Evolutionary conservation across 2,329 filamentous ascomycete species (phyloP), one percentile per base, ranked within the genome.

Genomic region (Beauveria sp.): DNA sequence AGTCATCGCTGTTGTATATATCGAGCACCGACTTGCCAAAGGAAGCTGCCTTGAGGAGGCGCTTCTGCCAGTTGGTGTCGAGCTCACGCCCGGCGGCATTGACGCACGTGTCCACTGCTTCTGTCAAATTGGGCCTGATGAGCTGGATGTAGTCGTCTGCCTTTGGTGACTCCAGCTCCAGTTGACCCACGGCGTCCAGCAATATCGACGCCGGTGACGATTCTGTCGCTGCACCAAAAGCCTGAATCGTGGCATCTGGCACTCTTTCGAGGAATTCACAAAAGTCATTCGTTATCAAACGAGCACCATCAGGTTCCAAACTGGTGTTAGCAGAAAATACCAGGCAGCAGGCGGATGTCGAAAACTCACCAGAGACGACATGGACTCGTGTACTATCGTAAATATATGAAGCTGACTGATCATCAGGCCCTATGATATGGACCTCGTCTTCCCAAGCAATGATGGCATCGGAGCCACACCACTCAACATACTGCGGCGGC

Each of bases 371-470:
- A 18, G 92, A 88, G 48, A 97, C 80, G 3, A 98, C 82, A 73
- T 98, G 95, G 14, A 99, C 89, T 65, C 91, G 88, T 9, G 88
- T 90, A 31, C 88, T 90, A 70, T 98, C 92, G 73, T 98, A 98
- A 68, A 92, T 93, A 73, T 92, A 95, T 64, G 85, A 87, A 48
- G 78, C 86, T 5, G 89, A 87, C 10, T 89, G 84, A 49, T 91
- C 91, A 43, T 88, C 89, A 0, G 92, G 91, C 0, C 93, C 95
- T 64, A 99, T 89, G 31, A 99, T 82, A 70, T 97, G 95, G 4
- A 99, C 88, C 73, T 99, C 95, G 70, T 99, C 95, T 71, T 98
- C 95, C 95, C 95, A 99, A 0, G 93, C 93, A 68, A 99, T 86
- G 31, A 96, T 89, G 16, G 93, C 91, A 74, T 98, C 93, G 69